A percentile compares a stretch with the other conserved stretches of the same genome.
Evolutionary conservation across 176 grass and related monocot genomes (phyloP).

Genomic region (Triticum timopheevii): DNA sequence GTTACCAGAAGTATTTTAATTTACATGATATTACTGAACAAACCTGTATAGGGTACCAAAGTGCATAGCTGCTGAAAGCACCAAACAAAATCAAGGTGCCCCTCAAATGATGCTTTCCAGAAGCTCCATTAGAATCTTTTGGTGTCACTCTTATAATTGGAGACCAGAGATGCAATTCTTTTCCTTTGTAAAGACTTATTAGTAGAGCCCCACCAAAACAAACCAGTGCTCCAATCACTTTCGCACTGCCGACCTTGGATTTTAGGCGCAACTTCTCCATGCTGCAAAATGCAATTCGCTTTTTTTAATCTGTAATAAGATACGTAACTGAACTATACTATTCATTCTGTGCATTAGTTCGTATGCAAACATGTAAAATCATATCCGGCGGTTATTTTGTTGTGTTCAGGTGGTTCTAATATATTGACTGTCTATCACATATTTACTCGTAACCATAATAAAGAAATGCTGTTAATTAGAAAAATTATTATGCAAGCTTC

Average conservation of each 20-base stretch:
- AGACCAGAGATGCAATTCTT: neutral
- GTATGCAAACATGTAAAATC: neutral
- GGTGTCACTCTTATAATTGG: neutral
- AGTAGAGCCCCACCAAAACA: slow-evolving; percentile 22
- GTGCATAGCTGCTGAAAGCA: neutral
- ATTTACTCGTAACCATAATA: too few relatives aligned
- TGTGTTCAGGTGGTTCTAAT: too few relatives aligned
- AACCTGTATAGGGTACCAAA: slow-evolving; percentile 22
- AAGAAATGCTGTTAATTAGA: neutral
- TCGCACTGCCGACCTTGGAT: slow-evolving; percentile 2
- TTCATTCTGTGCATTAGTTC: neutral
- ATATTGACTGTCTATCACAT: too few relatives aligned
- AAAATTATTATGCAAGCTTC: neutral
- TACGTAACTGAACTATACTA: neutral
- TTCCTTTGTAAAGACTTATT: slow-evolving; percentile 5
- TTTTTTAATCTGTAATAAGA: neutral
- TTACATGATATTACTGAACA: slow-evolving; percentile 41
- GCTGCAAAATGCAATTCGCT: neutral
- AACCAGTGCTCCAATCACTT: neutral
- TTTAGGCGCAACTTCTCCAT: slow-evolving; percentile 12
- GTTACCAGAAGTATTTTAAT: slow-evolving; percentile 68
- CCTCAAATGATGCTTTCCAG: slow-evolving; percentile 16
- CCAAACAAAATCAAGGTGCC: slow-evolving; percentile 24
- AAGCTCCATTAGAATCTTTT: slow-evolving; percentile 4
- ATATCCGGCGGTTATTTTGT: too few relatives aligned